These are phyloP conservation scores for Sclerotinia spermophila DNA, from an alignment of 2,329 filamentous ascomycete genomes.

Conservation along the genomic window DNA sequence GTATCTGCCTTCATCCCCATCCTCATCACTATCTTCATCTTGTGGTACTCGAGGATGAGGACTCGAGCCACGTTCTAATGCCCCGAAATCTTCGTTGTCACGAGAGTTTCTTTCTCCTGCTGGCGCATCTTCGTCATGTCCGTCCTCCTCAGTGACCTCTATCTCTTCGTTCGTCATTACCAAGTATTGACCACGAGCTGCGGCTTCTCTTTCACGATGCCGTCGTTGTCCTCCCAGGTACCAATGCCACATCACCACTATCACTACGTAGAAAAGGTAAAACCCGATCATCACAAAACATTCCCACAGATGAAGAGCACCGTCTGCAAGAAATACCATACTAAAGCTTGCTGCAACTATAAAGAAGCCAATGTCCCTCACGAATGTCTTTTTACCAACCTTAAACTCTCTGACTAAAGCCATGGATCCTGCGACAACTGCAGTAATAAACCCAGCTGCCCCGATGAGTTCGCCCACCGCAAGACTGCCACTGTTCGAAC, in stretches of 20 bases:
- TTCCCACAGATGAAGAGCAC: constrained; percentile 81
- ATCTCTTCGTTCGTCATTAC: constrained; percentile 49
- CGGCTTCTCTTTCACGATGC: constrained; percentile 61
- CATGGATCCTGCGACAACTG: constrained; percentile 96
- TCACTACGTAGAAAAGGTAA: constrained; percentile 83
- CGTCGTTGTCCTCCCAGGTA: constrained; percentile 61
- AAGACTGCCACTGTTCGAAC: constrained; percentile 93
- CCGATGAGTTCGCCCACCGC: constrained; percentile 93
- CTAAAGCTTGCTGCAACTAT: constrained; percentile 81
- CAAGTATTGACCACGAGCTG: constrained; percentile 71
- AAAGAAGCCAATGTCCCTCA: constrained; percentile 90
- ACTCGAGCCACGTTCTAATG: constrained; percentile 35
- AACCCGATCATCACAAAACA: constrained; percentile 86
- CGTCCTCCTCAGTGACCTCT: constrained; percentile 64
- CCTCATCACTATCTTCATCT: constrained; percentile 44
- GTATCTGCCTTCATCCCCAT: constrained; percentile 57
- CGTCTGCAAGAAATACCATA: constrained; percentile 83
- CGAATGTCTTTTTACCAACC: constrained; percentile 83
- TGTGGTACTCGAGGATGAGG: constrained; percentile 43
- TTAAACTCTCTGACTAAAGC: constrained; percentile 92
- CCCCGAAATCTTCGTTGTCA: constrained; percentile 34
- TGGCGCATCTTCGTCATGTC: constrained; percentile 51
- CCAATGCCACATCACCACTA: constrained; percentile 93
- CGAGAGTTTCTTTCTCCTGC: constrained; percentile 36
- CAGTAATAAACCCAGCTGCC: constrained; percentile 92